Conservation (phyloP, 2,329 filamentous ascomycete species). For the Mariannaea elegans region DNA sequence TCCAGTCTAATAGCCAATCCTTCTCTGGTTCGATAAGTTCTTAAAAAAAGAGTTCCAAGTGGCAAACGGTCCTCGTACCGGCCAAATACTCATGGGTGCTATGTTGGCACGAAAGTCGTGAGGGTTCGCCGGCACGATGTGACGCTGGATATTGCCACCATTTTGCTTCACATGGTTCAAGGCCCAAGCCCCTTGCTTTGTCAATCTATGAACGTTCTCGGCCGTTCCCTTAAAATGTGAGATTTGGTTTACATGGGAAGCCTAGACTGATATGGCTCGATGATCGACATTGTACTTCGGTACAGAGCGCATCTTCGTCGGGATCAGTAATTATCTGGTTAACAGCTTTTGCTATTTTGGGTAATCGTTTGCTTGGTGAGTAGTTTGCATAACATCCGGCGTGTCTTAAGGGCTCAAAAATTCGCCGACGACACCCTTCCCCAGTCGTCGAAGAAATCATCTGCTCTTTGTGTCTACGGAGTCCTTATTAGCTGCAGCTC, state of each 20-base stretch:
- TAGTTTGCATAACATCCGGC: background rate
- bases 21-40: too few species aligned
- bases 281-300: constrained; percentile 9
- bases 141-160: constrained; percentile 19
- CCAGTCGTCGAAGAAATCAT: too few species aligned
- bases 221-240: background rate
- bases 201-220: background rate
- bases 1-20: too few species aligned
- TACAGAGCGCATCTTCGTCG: background rate
- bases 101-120: constrained; percentile 11
- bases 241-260: background rate
- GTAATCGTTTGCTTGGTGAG: background rate
- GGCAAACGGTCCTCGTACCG: too few species aligned
- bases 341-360: background rate
- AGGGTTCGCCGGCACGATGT: constrained; percentile 11
- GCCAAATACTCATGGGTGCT: constrained; percentile 1
- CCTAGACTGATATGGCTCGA: background rate
- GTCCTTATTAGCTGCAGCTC: too few species aligned
- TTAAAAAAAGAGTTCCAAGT: too few species aligned
- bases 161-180: background rate
- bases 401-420: background rate
- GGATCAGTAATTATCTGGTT: background rate
- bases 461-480: too few species aligned
- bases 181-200: background rate
- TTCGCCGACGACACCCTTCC: background rate